Base-by-base conservation (phyloP, 176 grass and related monocot genomes). In the Bothriochloa decipiens region DNA sequence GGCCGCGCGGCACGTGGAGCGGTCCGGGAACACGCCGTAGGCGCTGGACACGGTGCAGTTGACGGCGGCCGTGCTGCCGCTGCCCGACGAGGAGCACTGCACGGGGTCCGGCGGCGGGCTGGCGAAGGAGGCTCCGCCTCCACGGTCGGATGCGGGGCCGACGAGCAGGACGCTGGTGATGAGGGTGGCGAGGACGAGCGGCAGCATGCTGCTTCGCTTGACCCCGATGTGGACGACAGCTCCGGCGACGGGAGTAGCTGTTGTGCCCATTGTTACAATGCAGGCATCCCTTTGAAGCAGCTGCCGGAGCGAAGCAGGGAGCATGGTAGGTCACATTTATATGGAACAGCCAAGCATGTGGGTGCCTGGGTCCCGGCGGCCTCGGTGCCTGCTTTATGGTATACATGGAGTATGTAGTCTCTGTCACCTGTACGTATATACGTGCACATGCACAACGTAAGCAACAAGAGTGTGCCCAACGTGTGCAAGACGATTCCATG, bases 11-110 rank as follows among this genome's bases (percentile, higher is more conserved):
- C 94, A 97, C 0, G 47, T 86, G 36, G 89, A 90, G 32, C 91
- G 81, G 73, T 93, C 89, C 6, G 91, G 91, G 74, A 93, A 93
- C 32, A 77, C 66, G 36, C 89, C 91, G 68, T 92, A 91, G 1
- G 75, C 68, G 86, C 87, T 97, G 18, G 81, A 90, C 4, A 97
- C 25, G 17, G 80, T 97, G 87, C 94, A 94, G 36, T 60, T 32
- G n/a, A 40, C 35, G 46, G 14, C 4, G 46, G 47, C 4, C 47
- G 15, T 6, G 74, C 45, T 68, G 76, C 82, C 84, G 6, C 43
- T 36, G 9, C 39, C 37, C 37, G 6, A 36, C 71, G 73, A 84
- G 13, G 89, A 68, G 89, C 94, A 93, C 39, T 66, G 22, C 20
- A 93, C 74, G 3, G 94, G 87, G 12, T 89, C 87, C 52, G 87